Evolutionary conservation across 1,284 basidiomycete species (phyloP).

Genomic region (Fomitopsis schrenkii): DNA sequence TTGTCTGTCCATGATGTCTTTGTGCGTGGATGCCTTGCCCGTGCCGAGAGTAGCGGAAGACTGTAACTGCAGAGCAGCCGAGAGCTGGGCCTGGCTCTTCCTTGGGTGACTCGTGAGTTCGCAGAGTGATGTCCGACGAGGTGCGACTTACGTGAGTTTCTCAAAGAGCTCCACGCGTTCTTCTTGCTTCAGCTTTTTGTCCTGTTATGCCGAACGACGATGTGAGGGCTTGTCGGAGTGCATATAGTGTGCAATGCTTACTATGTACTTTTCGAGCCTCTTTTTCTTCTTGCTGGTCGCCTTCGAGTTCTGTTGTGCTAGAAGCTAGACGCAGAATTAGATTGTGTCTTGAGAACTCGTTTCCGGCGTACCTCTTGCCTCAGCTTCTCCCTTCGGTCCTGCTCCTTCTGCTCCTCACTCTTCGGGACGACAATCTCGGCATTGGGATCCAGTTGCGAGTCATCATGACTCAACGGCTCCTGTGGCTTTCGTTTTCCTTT

Average conservation of each 20-base stretch:
- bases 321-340: slow-evolving; percentile 25
- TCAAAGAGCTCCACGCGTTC: slow-evolving; percentile 69
- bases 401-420: slow-evolving; percentile 56
- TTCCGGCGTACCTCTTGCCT: slow-evolving; percentile 51
- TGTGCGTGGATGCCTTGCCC: slow-evolving; percentile 55
- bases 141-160: slow-evolving; percentile 59
- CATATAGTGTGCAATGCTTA: slow-evolving; percentile 28
- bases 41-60: slow-evolving; percentile 80
- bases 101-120: slow-evolving; percentile 36
- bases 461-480: slow-evolving; percentile 10
- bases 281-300: slow-evolving; percentile 79
- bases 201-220: slow-evolving; percentile 35
- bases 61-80: slow-evolving; percentile 54
- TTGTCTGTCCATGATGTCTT: slow-evolving; percentile 49
- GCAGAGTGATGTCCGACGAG: slow-evolving; percentile 12
- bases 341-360: background rate
- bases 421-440: slow-evolving; percentile 55
- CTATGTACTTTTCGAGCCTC: slow-evolving; percentile 81
- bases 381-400: slow-evolving; percentile 55
- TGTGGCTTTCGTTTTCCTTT: slow-evolving; percentile 35
- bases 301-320: slow-evolving; percentile 62
- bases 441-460: slow-evolving; percentile 45
- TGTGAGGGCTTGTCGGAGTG: background rate
- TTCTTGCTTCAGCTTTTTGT: slow-evolving; percentile 85
- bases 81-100: slow-evolving; percentile 66